Base-by-base conservation (phyloP, 805 yeast species). In the Torulaspora indica region DNA sequence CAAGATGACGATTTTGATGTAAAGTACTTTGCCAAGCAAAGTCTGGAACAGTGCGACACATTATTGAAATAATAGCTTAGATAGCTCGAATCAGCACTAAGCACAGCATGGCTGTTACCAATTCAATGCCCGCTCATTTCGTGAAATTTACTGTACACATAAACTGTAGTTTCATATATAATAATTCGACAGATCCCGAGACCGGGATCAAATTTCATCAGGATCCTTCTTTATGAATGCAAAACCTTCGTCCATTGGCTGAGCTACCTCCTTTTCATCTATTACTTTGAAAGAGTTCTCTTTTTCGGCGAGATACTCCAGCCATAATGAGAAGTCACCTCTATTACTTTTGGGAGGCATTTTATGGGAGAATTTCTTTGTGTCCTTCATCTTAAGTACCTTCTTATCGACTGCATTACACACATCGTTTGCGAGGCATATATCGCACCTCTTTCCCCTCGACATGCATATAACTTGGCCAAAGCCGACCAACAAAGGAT, bases 381-480 rank as follows among this genome's bases (percentile, higher is more conserved):
- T n/a, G 58, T 63, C 17, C 52, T 55, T 3, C 4, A 52, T 56
- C 29, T 63, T 64, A 34, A 55, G 61, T 44, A 75, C 43, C 23
- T 72, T 72, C 38, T 70, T 68, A 54, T 81, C 79, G 12, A 72
- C 80, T 28, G 77, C 75, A 29, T 76, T 71, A 53, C 95, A 87
- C 1, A 84, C 18, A 69, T 68, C 42, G 58, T 65, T 12, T 76
- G 78, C 55, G 82, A 64, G 3, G 75, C 96, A 88, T 5, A 82
- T 52, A 56, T 82, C 90, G 64, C 96, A 88, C 48, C 83, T 72
- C 38, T 72, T 66, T 4, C 81, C 80, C 43, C 82, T 72, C 0
- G 95, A 85, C 8, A 79, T 74, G 60, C 97, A 90, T 2, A 90
- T 75, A 0, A 82, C 81, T 62, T 90, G 98, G 9, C 98, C 98